phyloP scores from a whole-genome alignment of 257 asterid genomes.

The Phtheirospermum japonicum region DNA sequence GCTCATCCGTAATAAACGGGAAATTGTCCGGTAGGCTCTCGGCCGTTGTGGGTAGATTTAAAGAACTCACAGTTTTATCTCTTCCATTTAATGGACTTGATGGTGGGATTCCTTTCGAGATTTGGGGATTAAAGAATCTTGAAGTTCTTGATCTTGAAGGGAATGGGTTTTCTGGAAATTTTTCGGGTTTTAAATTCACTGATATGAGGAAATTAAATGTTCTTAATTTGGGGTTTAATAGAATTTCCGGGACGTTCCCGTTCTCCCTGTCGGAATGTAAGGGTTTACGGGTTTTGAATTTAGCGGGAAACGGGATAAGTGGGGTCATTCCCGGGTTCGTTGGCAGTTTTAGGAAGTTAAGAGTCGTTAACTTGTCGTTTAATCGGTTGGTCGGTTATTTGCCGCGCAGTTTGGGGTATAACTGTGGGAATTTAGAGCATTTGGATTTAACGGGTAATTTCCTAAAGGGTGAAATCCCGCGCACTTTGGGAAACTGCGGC shows the following conservation, averaged over 20 bases:
- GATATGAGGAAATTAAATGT: constrained; percentile 33
- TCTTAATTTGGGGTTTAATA: constrained; percentile 41
- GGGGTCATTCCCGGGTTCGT: constrained; percentile 37
- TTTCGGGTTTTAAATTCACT: constrained; percentile 33
- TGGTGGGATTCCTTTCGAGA: constrained; percentile 41
- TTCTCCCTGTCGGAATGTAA: constrained; percentile 34
- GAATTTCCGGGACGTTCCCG: constrained; percentile 35
- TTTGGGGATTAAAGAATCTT: constrained; percentile 39
- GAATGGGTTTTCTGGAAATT: constrained; percentile 34
- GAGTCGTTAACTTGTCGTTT: constrained; percentile 39
- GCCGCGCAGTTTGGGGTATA: constrained; percentile 29
- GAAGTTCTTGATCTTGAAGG: constrained; percentile 54
- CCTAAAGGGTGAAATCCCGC: constrained; percentile 40
- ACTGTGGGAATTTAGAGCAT: constrained; percentile 43
- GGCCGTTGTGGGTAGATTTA: constrained; percentile 30
- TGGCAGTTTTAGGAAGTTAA: constrained; percentile 29
- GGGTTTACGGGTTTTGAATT: constrained; percentile 33
- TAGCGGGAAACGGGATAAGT: constrained; percentile 35
- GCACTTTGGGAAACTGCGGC: constrained; percentile 32
- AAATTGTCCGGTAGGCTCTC: too few relatives aligned
- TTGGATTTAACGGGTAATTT: constrained; percentile 41
- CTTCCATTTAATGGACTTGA: constrained; percentile 40
- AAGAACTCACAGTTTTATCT: constrained; percentile 41
- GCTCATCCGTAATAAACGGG: constrained; percentile 16
- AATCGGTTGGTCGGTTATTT: constrained; percentile 37